These are phyloP conservation scores for Fistulina hepatica DNA, from an alignment of 1,284 basidiomycete genomes.

Conservation along the genomic window DNA sequence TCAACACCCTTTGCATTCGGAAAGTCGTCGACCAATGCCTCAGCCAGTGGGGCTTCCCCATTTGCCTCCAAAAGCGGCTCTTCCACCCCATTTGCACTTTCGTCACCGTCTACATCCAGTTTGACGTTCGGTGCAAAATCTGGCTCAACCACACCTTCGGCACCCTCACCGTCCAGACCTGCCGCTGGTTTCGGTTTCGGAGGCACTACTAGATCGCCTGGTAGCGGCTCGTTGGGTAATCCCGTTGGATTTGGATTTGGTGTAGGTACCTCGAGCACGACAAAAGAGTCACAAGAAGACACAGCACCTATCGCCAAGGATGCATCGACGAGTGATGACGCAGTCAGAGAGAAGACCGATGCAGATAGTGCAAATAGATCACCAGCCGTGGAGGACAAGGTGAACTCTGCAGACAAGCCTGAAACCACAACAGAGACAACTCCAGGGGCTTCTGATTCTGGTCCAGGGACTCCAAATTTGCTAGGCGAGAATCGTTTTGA, in stretches of 20 bases:
- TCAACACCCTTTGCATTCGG: conserved; percentile 5
- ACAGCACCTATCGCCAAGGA: no score
- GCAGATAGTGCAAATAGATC: neutral
- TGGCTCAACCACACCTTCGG: conserved; percentile 5
- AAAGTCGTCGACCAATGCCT: neutral
- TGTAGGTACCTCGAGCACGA: neutral
- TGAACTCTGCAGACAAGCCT: conserved; percentile 4
- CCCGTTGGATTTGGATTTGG: conserved; percentile 2
- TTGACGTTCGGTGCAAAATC: conserved; percentile 1
- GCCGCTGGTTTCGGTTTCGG: conserved; percentile 7
- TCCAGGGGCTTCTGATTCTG: conserved; percentile 11
- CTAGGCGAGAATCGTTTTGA: conserved; percentile 40
- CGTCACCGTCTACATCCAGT: neutral
- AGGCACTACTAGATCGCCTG: conserved; percentile 9
- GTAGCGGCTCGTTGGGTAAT: neutral
- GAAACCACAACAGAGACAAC: conserved; percentile 10
- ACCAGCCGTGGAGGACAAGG: conserved; percentile 5
- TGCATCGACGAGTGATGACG: no score
- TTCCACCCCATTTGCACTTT: conserved; percentile 6
- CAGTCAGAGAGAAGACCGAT: neutral
- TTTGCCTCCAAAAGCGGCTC: conserved; percentile 10
- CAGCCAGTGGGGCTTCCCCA: no score
- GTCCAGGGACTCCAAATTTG: no score
- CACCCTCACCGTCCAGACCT: conserved; percentile 1
- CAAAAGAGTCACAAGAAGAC: neutral